phyloP scores from a whole-genome alignment of 805 yeast genomes.

The Nadsonia fulvescens region DNA sequence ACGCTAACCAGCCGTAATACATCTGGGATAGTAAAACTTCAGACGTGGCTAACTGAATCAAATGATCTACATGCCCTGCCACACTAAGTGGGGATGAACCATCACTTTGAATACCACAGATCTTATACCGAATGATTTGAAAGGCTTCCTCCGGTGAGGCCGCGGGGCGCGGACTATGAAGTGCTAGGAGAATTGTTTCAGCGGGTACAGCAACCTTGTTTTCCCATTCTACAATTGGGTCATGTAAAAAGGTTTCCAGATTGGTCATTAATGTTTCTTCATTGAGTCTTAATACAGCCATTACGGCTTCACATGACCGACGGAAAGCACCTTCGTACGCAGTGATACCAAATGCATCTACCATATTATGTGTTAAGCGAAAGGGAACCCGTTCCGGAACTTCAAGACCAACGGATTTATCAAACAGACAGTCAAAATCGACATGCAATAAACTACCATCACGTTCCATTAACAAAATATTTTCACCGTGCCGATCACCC shows the following conservation, averaged over 20 bases:
- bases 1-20: slow-evolving; percentile 91
- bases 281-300: slow-evolving; percentile 50
- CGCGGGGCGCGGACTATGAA: slow-evolving; percentile 13
- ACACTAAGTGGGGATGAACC: slow-evolving; percentile 81
- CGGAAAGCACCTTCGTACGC: slow-evolving; percentile 86
- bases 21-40: slow-evolving; percentile 54
- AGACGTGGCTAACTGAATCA: slow-evolving; percentile 68
- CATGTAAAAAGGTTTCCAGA: slow-evolving; percentile 81
- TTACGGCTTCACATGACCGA: slow-evolving; percentile 69
- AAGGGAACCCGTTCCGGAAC: slow-evolving; percentile 94
- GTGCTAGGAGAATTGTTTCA: slow-evolving; percentile 1
- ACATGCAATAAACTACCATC: slow-evolving; percentile 79
- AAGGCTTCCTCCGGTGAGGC: slow-evolving; percentile 47
- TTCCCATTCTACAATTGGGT: slow-evolving; percentile 74
- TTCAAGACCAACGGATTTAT: slow-evolving; percentile 48
- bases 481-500: slow-evolving; percentile 95
- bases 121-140: slow-evolving; percentile 54
- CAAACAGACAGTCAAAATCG: slow-evolving; percentile 92
- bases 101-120: slow-evolving; percentile 64
- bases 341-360: slow-evolving; percentile 75
- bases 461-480: slow-evolving; percentile 52
- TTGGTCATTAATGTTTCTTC: slow-evolving; percentile 79
- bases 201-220: slow-evolving; percentile 13
- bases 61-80: slow-evolving; percentile 79
- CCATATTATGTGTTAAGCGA: slow-evolving; percentile 71